A percentile compares a stretch with the other conserved stretches of the same genome.
Evolutionary conservation across 2,329 filamentous ascomycete species (phyloP).

Genomic region (Talaromyces sp.): DNA sequence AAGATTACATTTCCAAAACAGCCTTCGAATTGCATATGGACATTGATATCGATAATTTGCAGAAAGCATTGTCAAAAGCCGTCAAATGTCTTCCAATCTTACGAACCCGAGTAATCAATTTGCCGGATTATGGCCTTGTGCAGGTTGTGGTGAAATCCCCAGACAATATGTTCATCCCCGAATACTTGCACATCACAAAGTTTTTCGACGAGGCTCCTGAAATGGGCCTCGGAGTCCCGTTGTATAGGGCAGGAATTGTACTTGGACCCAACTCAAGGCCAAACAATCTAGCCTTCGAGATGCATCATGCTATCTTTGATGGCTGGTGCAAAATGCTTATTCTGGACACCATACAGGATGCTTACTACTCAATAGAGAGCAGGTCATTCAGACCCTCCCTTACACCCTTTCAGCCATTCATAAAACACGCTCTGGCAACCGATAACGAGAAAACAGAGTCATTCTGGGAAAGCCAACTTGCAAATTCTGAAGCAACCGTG

Average conservation of each 20-base stretch:
- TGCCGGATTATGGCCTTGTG: conserved; percentile 33
- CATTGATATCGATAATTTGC: background rate
- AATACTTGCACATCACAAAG: background rate
- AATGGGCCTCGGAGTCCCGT: background rate
- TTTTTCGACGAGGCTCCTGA: background rate
- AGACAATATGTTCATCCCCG: background rate
- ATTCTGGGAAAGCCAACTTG: conserved; percentile 6
- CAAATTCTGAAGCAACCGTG: conserved; percentile 2
- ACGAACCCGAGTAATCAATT: conserved; percentile 28
- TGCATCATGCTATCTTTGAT: conserved; percentile 52
- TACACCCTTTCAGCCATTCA: conserved; percentile 8
- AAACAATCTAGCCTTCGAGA: conserved; percentile 46
- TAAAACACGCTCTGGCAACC: conserved; percentile 37
- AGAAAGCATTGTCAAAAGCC: background rate
- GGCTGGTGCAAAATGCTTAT: conserved; percentile 43
- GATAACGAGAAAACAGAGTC: background rate
- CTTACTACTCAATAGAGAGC: background rate
- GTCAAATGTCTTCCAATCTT: background rate
- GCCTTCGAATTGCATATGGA: background rate
- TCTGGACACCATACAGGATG: conserved; percentile 29
- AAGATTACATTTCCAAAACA: conserved; percentile 10
- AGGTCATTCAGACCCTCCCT: background rate
- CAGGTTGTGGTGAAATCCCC: conserved; percentile 36
- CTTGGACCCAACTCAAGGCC: conserved; percentile 12
- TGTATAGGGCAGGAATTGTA: background rate